Base-by-base conservation (phyloP, 1,284 basidiomycete species). In the Leccinum brunneo-olivaceum region DNA sequence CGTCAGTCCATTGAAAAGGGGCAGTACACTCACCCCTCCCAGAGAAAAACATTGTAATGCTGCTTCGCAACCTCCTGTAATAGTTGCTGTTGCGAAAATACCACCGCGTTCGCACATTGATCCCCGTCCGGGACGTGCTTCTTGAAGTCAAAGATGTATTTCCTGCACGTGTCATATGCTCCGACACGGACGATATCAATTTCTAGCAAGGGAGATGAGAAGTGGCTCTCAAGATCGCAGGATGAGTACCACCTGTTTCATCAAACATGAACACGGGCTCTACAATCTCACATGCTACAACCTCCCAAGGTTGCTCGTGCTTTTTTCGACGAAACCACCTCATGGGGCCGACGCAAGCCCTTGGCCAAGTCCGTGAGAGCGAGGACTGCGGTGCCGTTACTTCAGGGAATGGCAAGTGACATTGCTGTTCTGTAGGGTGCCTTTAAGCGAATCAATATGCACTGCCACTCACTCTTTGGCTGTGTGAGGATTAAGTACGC, bases 301-400 rank as follows among this genome's bases (percentile, higher is more conserved):
- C 84, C 64, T 89, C 85, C 85, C 85, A 89, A 30, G 81, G 74
- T 9, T 64, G 62, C 53, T 81, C 73, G 50, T 68, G 69, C 41
- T 73, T 68, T 48, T 72, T 68, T 48, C 76, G 72, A 55, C 76
- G 71, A 32, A 69, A 68, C 61, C 65, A 69, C 55, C 54, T 61
- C 61, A 63, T 64, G 44, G 46, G 19, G 34, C 36, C 43, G 47
- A 52, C 32, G 41, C 40, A 50, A 46, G 46, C 43, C 40, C 43
- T 39, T 23, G 27, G 34, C 37, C 35, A 38, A 38, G 45, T 47
- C 39, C 48, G 58, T 44, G 47, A 47, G 50, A 43, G 45, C 45
- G 39, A n/a, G 35, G 28, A 34, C 41, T 59, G 56, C 50, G 46
- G 36, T 42, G 51, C 39, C 48, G 43, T 34, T 40, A 45, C 11